These are phyloP conservation scores for Colletotrichum chlorophyti DNA, from an alignment of 2,329 filamentous ascomycete genomes.

Conservation along the genomic window DNA sequence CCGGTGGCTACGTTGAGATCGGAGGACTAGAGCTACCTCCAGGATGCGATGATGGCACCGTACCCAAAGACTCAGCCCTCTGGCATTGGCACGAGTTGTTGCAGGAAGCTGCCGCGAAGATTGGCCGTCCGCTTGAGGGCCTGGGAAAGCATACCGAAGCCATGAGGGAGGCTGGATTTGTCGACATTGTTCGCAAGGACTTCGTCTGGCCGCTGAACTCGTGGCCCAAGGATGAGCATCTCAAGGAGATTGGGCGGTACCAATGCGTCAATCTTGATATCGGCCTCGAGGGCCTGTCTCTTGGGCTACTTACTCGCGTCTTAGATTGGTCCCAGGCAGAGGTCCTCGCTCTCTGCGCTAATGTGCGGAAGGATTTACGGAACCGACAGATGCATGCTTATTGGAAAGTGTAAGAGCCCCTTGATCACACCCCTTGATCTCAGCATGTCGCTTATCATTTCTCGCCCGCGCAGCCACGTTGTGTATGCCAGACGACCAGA, in stretches of 20 bases:
- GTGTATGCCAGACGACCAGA: not conserved
- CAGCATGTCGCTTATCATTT: not conserved
- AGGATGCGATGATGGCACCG: conserved; percentile 39
- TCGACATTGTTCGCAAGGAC: not conserved
- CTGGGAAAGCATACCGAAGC: conserved; percentile 33
- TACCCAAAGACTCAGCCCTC: conserved; percentile 36
- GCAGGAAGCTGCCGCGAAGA: conserved; percentile 36
- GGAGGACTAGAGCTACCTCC: conserved; percentile 35
- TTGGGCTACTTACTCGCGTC: conserved; percentile 44
- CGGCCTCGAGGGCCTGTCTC: conserved; percentile 41
- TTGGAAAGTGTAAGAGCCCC: conserved; percentile 18
- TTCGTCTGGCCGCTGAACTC: conserved; percentile 28
- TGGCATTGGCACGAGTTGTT: conserved; percentile 37
- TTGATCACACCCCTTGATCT: not conserved
- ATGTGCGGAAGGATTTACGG: conserved; percentile 33
- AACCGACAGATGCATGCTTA: conserved; percentile 35
- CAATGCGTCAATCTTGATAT: conserved; percentile 36
- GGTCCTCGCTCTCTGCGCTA: conserved; percentile 32
- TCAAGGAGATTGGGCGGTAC: conserved; percentile 22
- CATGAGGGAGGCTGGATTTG: conserved; percentile 17
- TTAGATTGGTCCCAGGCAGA: conserved; percentile 42
- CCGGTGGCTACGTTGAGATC: conserved; percentile 41
- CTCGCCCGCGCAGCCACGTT: not conserved
- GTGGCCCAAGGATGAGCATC: conserved; percentile 29
- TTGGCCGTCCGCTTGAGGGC: conserved; percentile 38